Conservation (phyloP, 177 flowering plant species). For the Tripterygium wilfordii region DNA sequence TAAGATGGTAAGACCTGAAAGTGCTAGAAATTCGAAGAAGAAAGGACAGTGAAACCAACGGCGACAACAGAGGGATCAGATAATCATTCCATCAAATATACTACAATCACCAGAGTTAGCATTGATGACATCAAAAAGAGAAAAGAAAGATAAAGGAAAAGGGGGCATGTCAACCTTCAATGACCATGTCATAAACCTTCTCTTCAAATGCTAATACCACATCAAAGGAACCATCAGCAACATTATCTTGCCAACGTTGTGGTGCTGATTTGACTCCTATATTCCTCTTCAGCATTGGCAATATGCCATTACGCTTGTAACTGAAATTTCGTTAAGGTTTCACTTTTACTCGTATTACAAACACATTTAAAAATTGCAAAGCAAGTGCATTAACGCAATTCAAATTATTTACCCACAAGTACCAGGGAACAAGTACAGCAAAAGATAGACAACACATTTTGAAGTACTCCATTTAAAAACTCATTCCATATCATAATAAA, state of each 20-base stretch:
- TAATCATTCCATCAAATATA: not conserved
- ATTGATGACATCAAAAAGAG: not conserved
- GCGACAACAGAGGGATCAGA: not conserved
- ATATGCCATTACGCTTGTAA: constrained; percentile 88
- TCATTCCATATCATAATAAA: no score
- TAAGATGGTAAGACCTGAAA: no score
- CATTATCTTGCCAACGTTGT: constrained; percentile 98
- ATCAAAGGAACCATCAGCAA: constrained; percentile 81
- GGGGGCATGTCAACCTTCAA: constrained; percentile 61
- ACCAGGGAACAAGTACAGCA: no score
- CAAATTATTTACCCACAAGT: no score
- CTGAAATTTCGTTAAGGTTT: constrained; percentile 31
- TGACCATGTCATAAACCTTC: constrained; percentile 89
- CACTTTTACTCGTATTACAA: constrained; percentile 1
- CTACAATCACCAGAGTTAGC: not conserved
- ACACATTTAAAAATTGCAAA: not conserved
- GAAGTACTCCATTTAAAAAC: no score
- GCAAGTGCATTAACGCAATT: not conserved
- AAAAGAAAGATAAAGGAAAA: not conserved
- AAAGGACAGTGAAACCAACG: not conserved
- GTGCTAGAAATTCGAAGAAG: no score
- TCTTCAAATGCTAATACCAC: constrained; percentile 90
- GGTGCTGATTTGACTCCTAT: constrained; percentile 79
- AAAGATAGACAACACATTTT: no score
- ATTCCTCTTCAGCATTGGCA: constrained; percentile 95